Percentiles rank a stretch among this genome's conserved stretches.
Evolutionary conservation across 116 monocot genomes (phyloP).

Genomic region (Iris pallida): DNA sequence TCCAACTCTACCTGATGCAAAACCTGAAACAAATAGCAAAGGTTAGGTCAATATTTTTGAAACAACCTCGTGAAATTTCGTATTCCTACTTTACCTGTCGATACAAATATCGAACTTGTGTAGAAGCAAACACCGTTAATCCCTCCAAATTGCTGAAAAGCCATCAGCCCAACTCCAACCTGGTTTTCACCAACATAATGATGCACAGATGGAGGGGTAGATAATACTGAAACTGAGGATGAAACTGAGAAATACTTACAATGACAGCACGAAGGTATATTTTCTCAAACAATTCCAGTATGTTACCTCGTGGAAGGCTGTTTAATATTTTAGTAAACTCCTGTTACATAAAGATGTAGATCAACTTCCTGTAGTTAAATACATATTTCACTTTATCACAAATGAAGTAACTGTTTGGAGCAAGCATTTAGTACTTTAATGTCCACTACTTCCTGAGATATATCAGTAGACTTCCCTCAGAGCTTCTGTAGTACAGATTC

Average conservation of each 20-base stretch:
- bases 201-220: not conserved
- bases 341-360: constrained; percentile 13
- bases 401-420: no score
- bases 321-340: constrained; percentile 41
- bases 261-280: constrained; percentile 37
- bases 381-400: no score
- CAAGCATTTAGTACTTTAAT: constrained; percentile 10
- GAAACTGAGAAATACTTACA: constrained; percentile 15
- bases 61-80: not conserved
- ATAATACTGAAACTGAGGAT: not conserved
- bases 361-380: not conserved
- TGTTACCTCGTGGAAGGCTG: constrained; percentile 35
- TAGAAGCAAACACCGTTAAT: constrained; percentile 60
- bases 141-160: constrained; percentile 71
- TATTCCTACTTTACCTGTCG: constrained; percentile 39
- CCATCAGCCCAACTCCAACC: constrained; percentile 76
- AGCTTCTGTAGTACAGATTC: constrained; percentile 3
- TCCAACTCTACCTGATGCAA: constrained; percentile 44
- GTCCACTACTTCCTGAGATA: constrained; percentile 3
- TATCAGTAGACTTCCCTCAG: not conserved
- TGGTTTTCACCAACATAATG: constrained; percentile 2
- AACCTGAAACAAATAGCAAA: constrained; percentile 26
- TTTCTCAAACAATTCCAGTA: constrained; percentile 45
- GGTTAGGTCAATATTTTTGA: not conserved
- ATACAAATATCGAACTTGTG: constrained; percentile 55